Conservation (phyloP, 176 grass and related monocot genomes). For the Phragmites australis region DNA sequence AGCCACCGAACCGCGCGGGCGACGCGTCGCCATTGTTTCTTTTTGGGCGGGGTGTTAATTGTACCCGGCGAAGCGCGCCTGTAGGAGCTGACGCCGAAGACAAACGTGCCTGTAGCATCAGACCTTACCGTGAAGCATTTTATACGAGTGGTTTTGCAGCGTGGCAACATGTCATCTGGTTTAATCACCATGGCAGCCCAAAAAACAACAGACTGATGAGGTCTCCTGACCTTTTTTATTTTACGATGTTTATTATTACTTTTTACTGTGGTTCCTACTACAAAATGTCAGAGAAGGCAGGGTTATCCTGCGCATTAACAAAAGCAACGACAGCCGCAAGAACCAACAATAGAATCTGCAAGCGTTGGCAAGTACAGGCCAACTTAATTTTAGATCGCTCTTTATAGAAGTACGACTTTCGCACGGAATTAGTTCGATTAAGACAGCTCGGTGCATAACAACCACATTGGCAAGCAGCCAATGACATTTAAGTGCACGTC, state of each 20-base stretch:
- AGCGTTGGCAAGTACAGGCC: background rate
- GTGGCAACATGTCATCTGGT: no score
- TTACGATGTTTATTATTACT: no score
- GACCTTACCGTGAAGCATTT: no score
- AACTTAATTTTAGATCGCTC: background rate
- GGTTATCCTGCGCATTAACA: no score
- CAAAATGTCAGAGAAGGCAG: no score
- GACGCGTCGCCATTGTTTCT: background rate
- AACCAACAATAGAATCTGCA: background rate
- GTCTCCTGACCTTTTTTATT: no score
- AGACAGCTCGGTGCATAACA: background rate
- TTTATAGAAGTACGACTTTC: background rate
- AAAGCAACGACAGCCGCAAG: background rate
- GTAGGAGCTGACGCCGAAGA: no score
- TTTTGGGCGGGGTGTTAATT: background rate
- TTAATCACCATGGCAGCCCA: no score
- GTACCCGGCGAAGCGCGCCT: background rate
- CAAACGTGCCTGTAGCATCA: no score
- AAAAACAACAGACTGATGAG: no score
- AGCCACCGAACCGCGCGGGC: background rate
- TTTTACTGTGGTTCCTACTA: no score
- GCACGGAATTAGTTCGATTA: background rate
- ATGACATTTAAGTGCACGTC: background rate
- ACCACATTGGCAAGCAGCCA: background rate
- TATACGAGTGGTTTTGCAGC: no score